These are phyloP conservation scores for Acacia crassicarpa DNA, from an alignment of 306 rosid species.

Conservation along the genomic window DNA sequence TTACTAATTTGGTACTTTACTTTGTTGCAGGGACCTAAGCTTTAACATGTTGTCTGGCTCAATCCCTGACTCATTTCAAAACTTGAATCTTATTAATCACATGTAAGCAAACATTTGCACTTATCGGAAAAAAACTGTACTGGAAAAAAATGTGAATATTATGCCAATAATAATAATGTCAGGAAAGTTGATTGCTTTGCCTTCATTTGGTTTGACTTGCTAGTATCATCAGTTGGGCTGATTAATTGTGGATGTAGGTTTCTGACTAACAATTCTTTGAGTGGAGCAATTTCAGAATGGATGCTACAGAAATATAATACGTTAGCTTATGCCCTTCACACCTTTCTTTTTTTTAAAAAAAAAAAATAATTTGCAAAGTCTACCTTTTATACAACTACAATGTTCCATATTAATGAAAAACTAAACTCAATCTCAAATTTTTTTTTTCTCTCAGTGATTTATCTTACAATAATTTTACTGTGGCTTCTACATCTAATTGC, in stretches of 20 bases:
- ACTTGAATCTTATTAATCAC: conserved; percentile 11
- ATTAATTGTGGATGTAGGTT: conserved; percentile 53
- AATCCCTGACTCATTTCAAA: conserved; percentile 49
- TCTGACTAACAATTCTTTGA: conserved; percentile 71
- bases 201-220: neutral
- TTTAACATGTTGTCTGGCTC: conserved; percentile 66
- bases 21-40: conserved; percentile 70
- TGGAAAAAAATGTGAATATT: neutral
- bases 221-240: neutral
- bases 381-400: neutral
- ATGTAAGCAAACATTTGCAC: conserved; percentile 50
- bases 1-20: neutral
- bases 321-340: conserved; percentile 41
- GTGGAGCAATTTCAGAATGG: conserved; percentile 64
- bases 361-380: neutral
- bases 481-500: conserved; percentile 32
- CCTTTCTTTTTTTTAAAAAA: neutral
- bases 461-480: conserved; percentile 77
- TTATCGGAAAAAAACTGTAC: neutral
- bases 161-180: neutral
- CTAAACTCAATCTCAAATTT: conserved; percentile 12
- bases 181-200: neutral
- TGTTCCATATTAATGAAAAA: conserved; percentile 15
- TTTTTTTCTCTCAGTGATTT: conserved; percentile 61
- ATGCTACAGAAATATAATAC: conserved; percentile 28